Evolutionary conservation across 78 protist genomes (phyloP).

Genomic region (Cyanophora paradoxa): DNA sequence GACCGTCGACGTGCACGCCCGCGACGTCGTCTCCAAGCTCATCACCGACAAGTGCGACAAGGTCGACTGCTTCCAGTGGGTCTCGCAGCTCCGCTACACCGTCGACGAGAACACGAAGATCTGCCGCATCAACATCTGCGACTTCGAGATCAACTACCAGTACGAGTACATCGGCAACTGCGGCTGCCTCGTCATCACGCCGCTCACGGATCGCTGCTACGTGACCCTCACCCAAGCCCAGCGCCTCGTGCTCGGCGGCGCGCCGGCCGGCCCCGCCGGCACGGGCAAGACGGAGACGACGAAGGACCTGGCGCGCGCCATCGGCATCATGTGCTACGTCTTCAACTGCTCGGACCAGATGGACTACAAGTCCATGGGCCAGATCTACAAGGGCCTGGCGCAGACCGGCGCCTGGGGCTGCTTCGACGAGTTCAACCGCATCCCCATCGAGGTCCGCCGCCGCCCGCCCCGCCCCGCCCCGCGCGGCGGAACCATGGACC

Average conservation of each 20-base stretch:
- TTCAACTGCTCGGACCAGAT: slow-evolving; percentile 78
- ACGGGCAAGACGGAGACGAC: slow-evolving; percentile 92
- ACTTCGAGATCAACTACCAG: slow-evolving; percentile 51
- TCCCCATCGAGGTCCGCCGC: slow-evolving; percentile 51
- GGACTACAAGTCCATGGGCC: slow-evolving; percentile 61
- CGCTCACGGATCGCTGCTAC: slow-evolving; percentile 90
- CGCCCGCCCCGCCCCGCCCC: no score
- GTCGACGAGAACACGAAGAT: slow-evolving; percentile 54
- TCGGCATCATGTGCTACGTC: slow-evolving; percentile 49
- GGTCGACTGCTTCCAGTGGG: slow-evolving; percentile 64
- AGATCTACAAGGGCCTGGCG: slow-evolving; percentile 77
- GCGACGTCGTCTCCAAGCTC: slow-evolving; percentile 66
- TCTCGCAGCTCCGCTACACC: slow-evolving; percentile 65
- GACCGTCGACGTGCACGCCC: slow-evolving; percentile 79
- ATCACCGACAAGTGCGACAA: slow-evolving; percentile 48
- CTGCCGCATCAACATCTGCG: slow-evolving; percentile 48
- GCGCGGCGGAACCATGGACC: neutral
- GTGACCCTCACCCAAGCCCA: slow-evolving; percentile 84
- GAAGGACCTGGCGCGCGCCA: slow-evolving; percentile 49
- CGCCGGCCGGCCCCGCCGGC: slow-evolving; percentile 94
- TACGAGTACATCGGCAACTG: slow-evolving; percentile 84
- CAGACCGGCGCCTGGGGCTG: slow-evolving; percentile 91
- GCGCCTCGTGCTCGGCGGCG: slow-evolving; percentile 77
- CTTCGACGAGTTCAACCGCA: slow-evolving; percentile 92
- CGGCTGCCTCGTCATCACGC: slow-evolving; percentile 83